Evolutionary conservation across 345 rosid genomes (phyloP).

Genomic region (Salix arbutifolia): DNA sequence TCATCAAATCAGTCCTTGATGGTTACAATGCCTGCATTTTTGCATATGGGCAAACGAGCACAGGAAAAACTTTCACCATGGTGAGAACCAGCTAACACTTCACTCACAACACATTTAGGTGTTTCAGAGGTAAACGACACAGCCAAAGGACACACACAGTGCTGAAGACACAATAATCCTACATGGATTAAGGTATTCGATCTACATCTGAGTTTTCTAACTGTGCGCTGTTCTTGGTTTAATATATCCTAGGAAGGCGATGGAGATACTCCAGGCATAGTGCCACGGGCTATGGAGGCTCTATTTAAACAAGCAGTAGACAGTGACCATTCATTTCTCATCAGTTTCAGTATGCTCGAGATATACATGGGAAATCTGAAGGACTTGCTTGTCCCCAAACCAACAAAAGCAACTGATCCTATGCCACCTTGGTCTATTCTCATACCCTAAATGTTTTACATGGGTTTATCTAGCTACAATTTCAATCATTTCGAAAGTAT

Average conservation of each 20-base stretch:
- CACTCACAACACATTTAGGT: not conserved
- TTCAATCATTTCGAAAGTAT: not conserved
- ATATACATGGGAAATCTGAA: constrained; percentile 76
- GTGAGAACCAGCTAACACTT: constrained; percentile 26
- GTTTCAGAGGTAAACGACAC: not conserved
- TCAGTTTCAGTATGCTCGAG: constrained; percentile 82
- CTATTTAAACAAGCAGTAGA: constrained; percentile 52
- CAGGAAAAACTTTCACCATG: constrained; percentile 45
- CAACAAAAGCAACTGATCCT: constrained; percentile 41
- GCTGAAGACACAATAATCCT: not conserved
- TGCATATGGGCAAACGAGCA: constrained; percentile 3
- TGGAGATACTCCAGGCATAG: constrained; percentile 55
- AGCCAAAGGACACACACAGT: not conserved
- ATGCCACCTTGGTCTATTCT: constrained; percentile 57
- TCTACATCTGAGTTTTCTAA: not conserved
- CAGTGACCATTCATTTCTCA: constrained; percentile 46
- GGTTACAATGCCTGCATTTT: not conserved
- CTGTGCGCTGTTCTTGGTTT: not conserved
- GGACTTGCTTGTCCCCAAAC: constrained; percentile 64
- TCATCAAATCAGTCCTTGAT: not conserved
- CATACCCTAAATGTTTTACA: not conserved
- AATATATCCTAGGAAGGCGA: constrained; percentile 55
- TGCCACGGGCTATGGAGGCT: constrained; percentile 56
- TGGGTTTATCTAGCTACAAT: not conserved
- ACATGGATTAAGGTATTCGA: not conserved